Base-by-base conservation (phyloP, 2,329 filamentous ascomycete genomes). In the Hirsutella minnesotensis region DNA sequence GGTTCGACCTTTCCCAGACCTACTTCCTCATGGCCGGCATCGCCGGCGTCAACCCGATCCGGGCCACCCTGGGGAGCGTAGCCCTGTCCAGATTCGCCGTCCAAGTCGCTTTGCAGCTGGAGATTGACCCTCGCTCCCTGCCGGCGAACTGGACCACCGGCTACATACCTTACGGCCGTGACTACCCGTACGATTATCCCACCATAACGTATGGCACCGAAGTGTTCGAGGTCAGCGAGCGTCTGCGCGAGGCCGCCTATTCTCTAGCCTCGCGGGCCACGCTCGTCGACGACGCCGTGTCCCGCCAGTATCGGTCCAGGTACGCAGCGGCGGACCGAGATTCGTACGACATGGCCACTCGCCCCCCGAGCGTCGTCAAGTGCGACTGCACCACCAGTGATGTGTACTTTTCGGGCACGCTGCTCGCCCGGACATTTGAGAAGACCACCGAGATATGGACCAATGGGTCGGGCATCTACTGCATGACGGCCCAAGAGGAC, bases 21-120 rank as follows among this genome's bases (percentile, higher is more conserved):
- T 88, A 88, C 62, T 86, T 86, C 60, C 60, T 88, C 44, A 59
- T 85, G 24, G 77, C 72, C 1, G 84, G 83, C 3, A 87, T 89
- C 47, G 83, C 78, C 2, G 83, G 84, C n/a, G 69, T 86, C 36
- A 86, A 77, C 57, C 84, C 83, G 1, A 74, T 79, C 47, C 62
- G 76, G 21, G 77, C 72, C 19, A 86, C 83, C 0, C 67, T 83
- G 4, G 77, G 74, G 37, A 72, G 73, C 34, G 81, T 85, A 0
- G 79, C 80, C 1, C 75, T 89, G 42, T 73, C 79, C 31, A 72
- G 75, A 19, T 89, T 79, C 54, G 75, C 81, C 0, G 72, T 88
- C 5, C 84, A 88, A 55, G 81, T 86, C 3, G 82, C 79, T 0
- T 65, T 87, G 42, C 83, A 88, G 58, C 84, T 86, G 49, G 83